Conservation (phyloP, 148 eudicot species). For the Agrostemma githago region DNA sequence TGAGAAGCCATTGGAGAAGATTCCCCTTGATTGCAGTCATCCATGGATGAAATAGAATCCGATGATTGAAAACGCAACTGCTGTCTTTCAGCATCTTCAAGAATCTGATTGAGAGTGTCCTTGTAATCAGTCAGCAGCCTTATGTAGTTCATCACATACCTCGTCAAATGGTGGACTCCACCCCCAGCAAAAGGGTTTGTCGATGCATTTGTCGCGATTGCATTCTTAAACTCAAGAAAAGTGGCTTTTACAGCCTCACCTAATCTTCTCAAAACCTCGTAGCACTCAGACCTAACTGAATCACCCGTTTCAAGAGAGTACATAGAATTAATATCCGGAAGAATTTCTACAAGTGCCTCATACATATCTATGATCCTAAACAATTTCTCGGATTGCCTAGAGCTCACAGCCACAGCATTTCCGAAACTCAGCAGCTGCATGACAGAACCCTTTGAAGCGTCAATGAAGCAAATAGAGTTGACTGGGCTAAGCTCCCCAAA, state of each 20-base stretch:
- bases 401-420: conserved; percentile 76
- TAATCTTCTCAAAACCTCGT: conserved; percentile 45
- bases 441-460: conserved; percentile 60
- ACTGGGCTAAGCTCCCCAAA: conserved; percentile 54
- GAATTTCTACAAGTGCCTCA: conserved; percentile 56
- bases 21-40: conserved; percentile 28
- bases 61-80: conserved; percentile 35
- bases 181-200: conserved; percentile 63
- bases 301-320: conserved; percentile 43
- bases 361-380: conserved; percentile 67
- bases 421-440: conserved; percentile 63
- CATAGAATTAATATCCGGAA: conserved; percentile 48
- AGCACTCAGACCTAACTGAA: conserved; percentile 44
- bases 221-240: conserved; percentile 62
- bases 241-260: conserved; percentile 69
- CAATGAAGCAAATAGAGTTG: conserved; percentile 52
- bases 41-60: conserved; percentile 33
- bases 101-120: conserved; percentile 48
- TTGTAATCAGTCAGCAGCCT: conserved; percentile 55
- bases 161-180: conserved; percentile 60
- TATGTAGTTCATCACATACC: conserved; percentile 80
- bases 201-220: conserved; percentile 55
- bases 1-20: conserved; percentile 43
- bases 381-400: conserved; percentile 72
- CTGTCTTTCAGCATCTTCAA: conserved; percentile 47